Evolutionary conservation across 1,284 basidiomycete genomes (phyloP), one percentile per base, ranked within the genome.

Genomic region (Coniophora puteana): DNA sequence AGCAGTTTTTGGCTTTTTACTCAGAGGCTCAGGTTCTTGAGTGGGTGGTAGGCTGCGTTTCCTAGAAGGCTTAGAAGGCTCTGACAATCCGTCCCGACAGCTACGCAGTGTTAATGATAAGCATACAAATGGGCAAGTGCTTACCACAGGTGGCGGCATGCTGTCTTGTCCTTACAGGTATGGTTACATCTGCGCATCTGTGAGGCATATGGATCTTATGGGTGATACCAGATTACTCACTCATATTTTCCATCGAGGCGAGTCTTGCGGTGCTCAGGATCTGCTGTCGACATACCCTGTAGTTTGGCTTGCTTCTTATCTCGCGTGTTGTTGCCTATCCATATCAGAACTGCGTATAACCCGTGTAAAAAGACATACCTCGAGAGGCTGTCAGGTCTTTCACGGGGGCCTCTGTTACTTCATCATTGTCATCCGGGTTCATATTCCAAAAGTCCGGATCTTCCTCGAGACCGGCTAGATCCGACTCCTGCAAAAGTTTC

Each of bases 131-230:
- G n/a, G 17, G 16, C 13, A 25, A 27, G 49, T 38, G 45, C 68
- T 50, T 51, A 87, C 88, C 87, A 90, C 24, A 80, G 55, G 65
- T 90, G 87, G 20, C 80, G 73, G 54, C 88, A 90, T 33, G 68
- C 71, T 3, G 66, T 65, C 59, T 89, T 90, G 53, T 88, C 78
- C 54, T 83, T 87, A 68, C 88, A 90, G n/a, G 68, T 45, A 52
- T 90, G 88, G 49, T 86, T 85, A 52, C 88, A 90, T 43, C 86
- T 89, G 38, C n/a, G 30, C 40, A 17, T 37, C 32, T 13, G 8
- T 36, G 40, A 21, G 5, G 36, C 13, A 26, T 28, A 36, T 39
- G 2, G 21, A 45, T 17, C 16, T n/a, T 20, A 20, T 23, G 32
- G n/a, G 28, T 8, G 26, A 23, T 45, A 30, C 22, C 12, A 18